Conservation (phyloP, 1,284 basidiomycete genomes). For the Leccinum colubrinum region DNA sequence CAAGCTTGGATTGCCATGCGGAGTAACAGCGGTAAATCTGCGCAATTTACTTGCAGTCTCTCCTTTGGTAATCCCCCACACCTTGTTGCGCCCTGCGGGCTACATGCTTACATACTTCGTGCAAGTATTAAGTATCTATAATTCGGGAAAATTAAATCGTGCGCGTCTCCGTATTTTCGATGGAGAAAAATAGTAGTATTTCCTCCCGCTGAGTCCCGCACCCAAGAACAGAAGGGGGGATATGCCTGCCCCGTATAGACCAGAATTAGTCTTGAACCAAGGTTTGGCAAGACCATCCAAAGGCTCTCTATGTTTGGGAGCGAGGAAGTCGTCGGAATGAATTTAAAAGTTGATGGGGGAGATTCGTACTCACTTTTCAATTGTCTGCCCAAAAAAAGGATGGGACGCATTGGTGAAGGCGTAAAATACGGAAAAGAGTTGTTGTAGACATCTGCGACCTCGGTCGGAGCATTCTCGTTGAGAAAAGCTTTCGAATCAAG, state of each 20-base stretch:
- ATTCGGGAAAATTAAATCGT: too few species aligned
- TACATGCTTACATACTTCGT: too few species aligned
- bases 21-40: too few species aligned
- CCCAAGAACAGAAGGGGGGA: conserved; percentile 33
- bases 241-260: conserved; percentile 37
- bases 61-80: too few species aligned
- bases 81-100: too few species aligned
- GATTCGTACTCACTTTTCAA: conserved; percentile 24
- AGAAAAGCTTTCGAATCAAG: conserved; percentile 8
- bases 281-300: conserved; percentile 41
- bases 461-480: conserved; percentile 28
- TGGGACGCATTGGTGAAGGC: conserved; percentile 19
- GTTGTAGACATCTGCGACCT: conserved; percentile 24
- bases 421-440: conserved; percentile 17
- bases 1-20: too few species aligned
- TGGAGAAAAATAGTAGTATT: too few species aligned
- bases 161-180: too few species aligned
- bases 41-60: too few species aligned
- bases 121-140: too few species aligned
- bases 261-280: conserved; percentile 45
- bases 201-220: too few species aligned
- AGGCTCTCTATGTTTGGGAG: conserved; percentile 24
- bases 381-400: conserved; percentile 21
- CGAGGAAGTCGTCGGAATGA: background rate
- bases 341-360: background rate